Percentiles rank a stretch among this genome's conserved stretches.
phyloP scores from a whole-genome alignment of 345 rosid species.

The Rhizophora apiculata region DNA sequence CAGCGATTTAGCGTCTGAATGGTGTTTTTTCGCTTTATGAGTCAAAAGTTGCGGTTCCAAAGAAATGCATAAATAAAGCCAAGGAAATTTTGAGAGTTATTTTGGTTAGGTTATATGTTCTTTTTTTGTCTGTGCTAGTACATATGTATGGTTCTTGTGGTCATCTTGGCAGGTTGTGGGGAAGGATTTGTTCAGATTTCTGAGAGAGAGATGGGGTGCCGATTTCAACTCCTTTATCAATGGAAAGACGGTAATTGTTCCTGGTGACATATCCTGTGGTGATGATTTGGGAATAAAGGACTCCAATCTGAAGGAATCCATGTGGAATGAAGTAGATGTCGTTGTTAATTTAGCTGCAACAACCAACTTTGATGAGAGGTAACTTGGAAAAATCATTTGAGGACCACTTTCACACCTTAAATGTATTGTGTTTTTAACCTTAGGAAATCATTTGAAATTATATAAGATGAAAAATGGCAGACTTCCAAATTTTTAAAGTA shows the following conservation, averaged over 20 bases:
- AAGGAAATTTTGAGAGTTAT: too few species aligned
- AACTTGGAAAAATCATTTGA: neutral
- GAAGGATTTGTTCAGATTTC: slow-evolving; percentile 23
- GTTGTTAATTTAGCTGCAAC: slow-evolving; percentile 46
- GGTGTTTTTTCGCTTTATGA: too few species aligned
- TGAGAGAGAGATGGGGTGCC: slow-evolving; percentile 19
- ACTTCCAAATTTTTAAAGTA: neutral
- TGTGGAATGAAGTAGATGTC: slow-evolving; percentile 32
- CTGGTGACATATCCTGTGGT: slow-evolving; percentile 30
- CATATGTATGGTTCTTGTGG: too few species aligned
- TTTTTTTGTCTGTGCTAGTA: too few species aligned
- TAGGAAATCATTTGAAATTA: too few species aligned
- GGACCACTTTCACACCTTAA: too few species aligned
- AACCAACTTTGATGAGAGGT: slow-evolving; percentile 46
- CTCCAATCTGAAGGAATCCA: slow-evolving; percentile 21
- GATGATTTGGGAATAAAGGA: slow-evolving; percentile 32
- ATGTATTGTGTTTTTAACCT: too few species aligned
- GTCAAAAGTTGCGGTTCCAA: too few species aligned
- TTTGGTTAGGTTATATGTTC: too few species aligned
- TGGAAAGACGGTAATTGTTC: slow-evolving; percentile 16
- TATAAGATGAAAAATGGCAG: neutral
- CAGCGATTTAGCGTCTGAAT: too few species aligned
- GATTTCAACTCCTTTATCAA: slow-evolving; percentile 11
- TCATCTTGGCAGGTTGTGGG: slow-evolving; percentile 18
- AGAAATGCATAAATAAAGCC: too few species aligned